Percentiles rank a stretch among this genome's conserved stretches.
These are phyloP conservation scores for Dorcoceras hygrometricum DNA, from an alignment of 257 asterid species.

Conservation along the genomic window DNA sequence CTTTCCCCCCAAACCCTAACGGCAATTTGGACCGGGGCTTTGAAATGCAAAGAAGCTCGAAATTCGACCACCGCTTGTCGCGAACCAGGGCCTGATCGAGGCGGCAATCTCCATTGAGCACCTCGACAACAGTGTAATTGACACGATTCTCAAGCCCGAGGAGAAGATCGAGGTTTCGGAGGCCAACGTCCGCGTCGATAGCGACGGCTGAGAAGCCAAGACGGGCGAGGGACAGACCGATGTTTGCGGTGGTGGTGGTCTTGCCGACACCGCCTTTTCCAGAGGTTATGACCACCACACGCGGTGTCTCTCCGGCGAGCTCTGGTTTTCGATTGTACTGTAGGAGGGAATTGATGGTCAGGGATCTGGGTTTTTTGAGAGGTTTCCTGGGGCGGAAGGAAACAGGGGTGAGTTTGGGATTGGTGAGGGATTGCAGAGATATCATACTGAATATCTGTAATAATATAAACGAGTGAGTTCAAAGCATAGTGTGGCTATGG, in stretches of 20 bases:
- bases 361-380: constrained; percentile 41
- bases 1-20: constrained; percentile 90
- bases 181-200: constrained; percentile 96
- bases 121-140: constrained; percentile 90
- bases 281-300: constrained; percentile 93
- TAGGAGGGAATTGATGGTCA: constrained; percentile 49
- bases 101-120: constrained; percentile 93
- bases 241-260: constrained; percentile 95
- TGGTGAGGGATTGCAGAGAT: constrained; percentile 45
- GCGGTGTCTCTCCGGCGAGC: constrained; percentile 85
- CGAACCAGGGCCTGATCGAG: constrained; percentile 95
- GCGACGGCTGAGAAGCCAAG: constrained; percentile 90
- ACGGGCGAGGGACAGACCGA: constrained; percentile 88
- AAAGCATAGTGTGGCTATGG: not conserved
- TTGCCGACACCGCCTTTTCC: constrained; percentile 98
- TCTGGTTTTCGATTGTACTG: constrained; percentile 98
- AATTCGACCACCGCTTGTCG: constrained; percentile 95
- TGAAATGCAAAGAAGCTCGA: constrained; percentile 87
- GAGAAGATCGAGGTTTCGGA: constrained; percentile 90
- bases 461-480: not conserved
- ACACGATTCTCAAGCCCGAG: constrained; percentile 95
- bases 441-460: constrained; percentile 34
- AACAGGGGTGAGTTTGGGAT: constrained; percentile 43
- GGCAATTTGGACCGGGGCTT: constrained; percentile 91
- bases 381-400: constrained; percentile 36